Conservation (phyloP, 2,329 filamentous ascomycete species). For the Boeremia exigua region DNA sequence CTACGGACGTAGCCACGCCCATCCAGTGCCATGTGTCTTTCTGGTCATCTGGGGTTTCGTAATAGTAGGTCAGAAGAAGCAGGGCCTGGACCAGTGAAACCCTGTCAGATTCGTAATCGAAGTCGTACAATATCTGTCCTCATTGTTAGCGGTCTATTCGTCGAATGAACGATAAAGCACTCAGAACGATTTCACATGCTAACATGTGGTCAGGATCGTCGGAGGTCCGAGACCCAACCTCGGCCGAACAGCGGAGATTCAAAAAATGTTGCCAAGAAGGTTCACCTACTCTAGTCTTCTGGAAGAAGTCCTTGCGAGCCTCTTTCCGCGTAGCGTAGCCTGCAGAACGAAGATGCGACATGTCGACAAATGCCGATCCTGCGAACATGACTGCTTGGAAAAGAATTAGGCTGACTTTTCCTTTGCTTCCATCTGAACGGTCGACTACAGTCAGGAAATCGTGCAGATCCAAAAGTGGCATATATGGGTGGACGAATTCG, state of each 20-base stretch:
- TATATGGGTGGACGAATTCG: conserved; percentile 91
- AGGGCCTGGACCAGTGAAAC: conserved; percentile 87
- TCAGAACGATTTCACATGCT: conserved; percentile 12
- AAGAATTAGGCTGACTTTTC: conserved; percentile 80
- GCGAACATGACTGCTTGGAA: conserved; percentile 97
- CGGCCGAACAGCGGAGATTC: conserved; percentile 19
- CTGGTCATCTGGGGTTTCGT: conserved; percentile 94
- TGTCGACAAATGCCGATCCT: conserved; percentile 85
- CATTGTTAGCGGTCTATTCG: conserved; percentile 1
- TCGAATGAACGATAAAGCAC: background rate
- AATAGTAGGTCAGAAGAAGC: conserved; percentile 95
- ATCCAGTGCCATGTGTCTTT: conserved; percentile 99
- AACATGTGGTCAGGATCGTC: conserved; percentile 12
- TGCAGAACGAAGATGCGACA: conserved; percentile 74
- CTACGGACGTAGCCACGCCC: conserved; percentile 91
- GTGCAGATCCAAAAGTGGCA: conserved; percentile 79
- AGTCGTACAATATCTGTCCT: conserved; percentile 81
- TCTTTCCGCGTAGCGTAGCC: conserved; percentile 80
- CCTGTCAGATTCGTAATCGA: conserved; percentile 91
- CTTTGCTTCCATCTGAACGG: conserved; percentile 70
- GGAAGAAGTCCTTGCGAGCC: conserved; percentile 87
- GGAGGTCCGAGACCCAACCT: conserved; percentile 7
- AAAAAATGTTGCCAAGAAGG: conserved; percentile 1
- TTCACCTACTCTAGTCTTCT: conserved; percentile 76
- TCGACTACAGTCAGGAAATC: conserved; percentile 68